These are phyloP conservation scores for Mortierella alpina DNA, from an alignment of 192 early-diverging fungal species.

Conservation along the genomic window DNA sequence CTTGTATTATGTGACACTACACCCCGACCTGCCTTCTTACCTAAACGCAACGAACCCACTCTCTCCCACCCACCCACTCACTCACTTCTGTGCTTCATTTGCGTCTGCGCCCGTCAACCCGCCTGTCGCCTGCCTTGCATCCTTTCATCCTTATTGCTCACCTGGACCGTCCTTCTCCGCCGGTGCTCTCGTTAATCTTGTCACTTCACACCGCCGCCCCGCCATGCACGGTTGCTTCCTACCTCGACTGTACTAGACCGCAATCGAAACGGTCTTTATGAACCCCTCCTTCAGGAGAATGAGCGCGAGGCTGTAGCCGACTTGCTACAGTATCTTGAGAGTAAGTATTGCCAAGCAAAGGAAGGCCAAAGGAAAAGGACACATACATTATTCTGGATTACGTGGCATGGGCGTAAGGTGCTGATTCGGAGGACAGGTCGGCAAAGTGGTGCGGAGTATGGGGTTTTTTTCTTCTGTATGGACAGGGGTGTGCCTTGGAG, in stretches of 20 bases:
- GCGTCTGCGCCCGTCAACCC: neutral
- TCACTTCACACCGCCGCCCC: neutral
- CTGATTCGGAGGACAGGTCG: no score
- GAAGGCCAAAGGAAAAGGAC: neutral
- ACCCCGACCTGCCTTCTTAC: no score
- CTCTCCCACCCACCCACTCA: neutral
- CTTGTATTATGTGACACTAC: no score
- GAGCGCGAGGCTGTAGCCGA: constrained; percentile 78
- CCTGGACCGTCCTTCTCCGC: no score
- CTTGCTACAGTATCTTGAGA: constrained; percentile 72
- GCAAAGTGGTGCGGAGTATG: no score
- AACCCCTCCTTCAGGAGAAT: constrained; percentile 73
- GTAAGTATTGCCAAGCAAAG: constrained; percentile 48
- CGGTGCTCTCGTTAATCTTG: no score
- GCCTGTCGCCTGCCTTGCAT: neutral
- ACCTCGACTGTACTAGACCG: constrained; percentile 42
- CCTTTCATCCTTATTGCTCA: neutral
- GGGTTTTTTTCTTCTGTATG: no score
- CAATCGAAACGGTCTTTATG: constrained; percentile 65
- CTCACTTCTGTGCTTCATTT: neutral
- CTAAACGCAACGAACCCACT: no score
- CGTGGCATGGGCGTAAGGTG: no score
- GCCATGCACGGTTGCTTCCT: neutral
- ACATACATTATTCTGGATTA: no score
- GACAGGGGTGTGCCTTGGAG: no score